Conservation (phyloP, 768 basidiomycete species). For the Boletus huronensis region DNA sequence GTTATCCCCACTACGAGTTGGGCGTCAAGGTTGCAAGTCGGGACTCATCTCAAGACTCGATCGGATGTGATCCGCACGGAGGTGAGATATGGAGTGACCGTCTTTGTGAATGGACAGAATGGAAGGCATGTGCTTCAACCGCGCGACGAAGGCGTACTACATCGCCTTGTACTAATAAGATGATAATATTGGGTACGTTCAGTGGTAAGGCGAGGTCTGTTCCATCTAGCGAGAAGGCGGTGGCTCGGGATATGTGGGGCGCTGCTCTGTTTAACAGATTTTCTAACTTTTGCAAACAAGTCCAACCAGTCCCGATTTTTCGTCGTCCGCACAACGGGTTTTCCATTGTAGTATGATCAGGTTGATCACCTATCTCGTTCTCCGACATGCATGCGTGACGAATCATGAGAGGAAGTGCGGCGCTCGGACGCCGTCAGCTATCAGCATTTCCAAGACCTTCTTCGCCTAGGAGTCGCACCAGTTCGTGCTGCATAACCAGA, state of each 20-base stretch:
- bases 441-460: conserved; percentile 1
- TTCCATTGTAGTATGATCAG: not conserved
- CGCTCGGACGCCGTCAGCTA: not conserved
- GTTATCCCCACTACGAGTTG: conserved; percentile 6
- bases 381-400: not conserved
- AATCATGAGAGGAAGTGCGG: not conserved
- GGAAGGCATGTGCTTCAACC: conserved; percentile 14
- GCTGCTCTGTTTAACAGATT: too few species aligned
- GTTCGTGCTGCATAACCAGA: conserved; percentile 4
- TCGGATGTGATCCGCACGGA: conserved; percentile 21
- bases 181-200: not conserved
- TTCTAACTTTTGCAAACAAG: not conserved
- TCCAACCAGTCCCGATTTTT: not conserved
- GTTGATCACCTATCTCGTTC: not conserved
- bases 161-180: conserved; percentile 13
- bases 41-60: not conserved
- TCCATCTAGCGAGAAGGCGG: not conserved
- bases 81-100: conserved; percentile 7
- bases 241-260: not conserved
- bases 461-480: conserved; percentile 8
- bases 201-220: not conserved
- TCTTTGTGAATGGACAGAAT: conserved; percentile 8
- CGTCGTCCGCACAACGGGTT: not conserved
- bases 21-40: not conserved
- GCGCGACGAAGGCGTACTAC: conserved; percentile 1